Percentiles rank a stretch among this genome's conserved stretches.
These are phyloP conservation scores for Apiospora arundinis DNA, from an alignment of 2,329 filamentous ascomycete genomes.

Conservation along the genomic window DNA sequence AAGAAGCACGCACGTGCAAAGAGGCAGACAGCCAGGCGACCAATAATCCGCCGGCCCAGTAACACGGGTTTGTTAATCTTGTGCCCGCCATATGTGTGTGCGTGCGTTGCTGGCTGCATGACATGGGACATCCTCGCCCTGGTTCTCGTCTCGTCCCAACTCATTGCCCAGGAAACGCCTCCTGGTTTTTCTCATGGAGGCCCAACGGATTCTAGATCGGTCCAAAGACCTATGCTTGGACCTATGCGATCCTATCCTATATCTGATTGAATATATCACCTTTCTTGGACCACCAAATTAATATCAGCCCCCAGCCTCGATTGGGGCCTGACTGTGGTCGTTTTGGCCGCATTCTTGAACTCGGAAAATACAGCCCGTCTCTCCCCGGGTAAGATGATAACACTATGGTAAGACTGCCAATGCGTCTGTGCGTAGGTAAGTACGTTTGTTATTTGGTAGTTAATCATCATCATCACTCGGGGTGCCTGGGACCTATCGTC, in stretches of 20 bases:
- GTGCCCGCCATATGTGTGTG: conserved; percentile 2
- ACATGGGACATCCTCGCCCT: neutral
- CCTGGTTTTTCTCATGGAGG: neutral
- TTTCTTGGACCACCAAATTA: neutral
- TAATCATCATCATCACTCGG: neutral
- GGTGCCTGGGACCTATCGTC: neutral
- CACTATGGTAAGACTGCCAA: neutral
- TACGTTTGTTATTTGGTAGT: neutral
- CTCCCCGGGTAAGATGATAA: neutral
- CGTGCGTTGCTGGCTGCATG: neutral
- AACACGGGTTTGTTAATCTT: conserved; percentile 5
- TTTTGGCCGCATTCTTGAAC: neutral
- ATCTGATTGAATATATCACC: neutral
- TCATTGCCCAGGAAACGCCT: neutral
- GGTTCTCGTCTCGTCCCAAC: conserved; percentile 10
- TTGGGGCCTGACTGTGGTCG: neutral
- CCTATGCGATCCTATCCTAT: neutral
- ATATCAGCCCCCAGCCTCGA: neutral
- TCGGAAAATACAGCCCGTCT: neutral
- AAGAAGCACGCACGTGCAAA: neutral
- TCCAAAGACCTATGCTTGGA: neutral
- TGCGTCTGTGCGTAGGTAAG: neutral
- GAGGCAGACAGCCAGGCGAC: neutral
- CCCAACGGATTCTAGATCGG: neutral
- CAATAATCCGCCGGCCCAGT: neutral